These are phyloP conservation scores for Nakazawaea wickerhamii DNA, from an alignment of 805 yeast genomes.

Conservation along the genomic window DNA sequence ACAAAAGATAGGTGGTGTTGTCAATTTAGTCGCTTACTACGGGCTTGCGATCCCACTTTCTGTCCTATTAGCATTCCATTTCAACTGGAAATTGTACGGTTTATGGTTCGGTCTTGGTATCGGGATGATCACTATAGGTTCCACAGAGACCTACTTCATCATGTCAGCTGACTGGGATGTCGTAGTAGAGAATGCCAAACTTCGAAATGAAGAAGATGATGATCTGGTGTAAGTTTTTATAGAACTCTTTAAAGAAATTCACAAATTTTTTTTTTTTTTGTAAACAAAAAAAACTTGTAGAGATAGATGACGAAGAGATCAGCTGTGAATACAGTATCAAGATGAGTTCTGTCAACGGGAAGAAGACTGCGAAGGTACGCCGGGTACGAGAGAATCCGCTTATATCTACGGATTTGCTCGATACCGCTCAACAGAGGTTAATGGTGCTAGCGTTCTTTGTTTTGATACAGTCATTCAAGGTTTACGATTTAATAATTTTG, in stretches of 20 bases:
- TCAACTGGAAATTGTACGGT: constrained; percentile 48
- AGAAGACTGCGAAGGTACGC: neutral
- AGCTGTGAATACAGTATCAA: neutral
- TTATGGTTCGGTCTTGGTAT: constrained; percentile 71
- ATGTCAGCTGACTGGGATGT: constrained; percentile 47
- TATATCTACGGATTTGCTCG: constrained; percentile 62
- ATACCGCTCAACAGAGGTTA: constrained; percentile 71
- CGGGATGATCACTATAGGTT: constrained; percentile 53
- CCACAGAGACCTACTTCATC: constrained; percentile 42
- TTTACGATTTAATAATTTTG: constrained; percentile 62
- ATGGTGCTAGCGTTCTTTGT: constrained; percentile 61
- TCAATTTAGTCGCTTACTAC: constrained; percentile 70
- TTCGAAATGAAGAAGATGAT: constrained; percentile 24
- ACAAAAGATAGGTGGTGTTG: constrained; percentile 65
- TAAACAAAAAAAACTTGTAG: neutral
- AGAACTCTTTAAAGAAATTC: constrained; percentile 41
- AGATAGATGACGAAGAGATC: neutral
- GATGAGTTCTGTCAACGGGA: neutral
- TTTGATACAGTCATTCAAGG: constrained; percentile 80
- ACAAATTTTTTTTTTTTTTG: neutral
- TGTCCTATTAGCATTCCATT: constrained; percentile 46
- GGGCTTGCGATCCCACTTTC: constrained; percentile 66
- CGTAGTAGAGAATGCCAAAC: constrained; percentile 30
- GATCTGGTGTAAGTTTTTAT: constrained; percentile 14
- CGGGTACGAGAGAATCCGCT: constrained; percentile 28